Base-by-base conservation (phyloP, 1,284 basidiomycete genomes). In the Cutaneotrichosporon daszewskae region DNA sequence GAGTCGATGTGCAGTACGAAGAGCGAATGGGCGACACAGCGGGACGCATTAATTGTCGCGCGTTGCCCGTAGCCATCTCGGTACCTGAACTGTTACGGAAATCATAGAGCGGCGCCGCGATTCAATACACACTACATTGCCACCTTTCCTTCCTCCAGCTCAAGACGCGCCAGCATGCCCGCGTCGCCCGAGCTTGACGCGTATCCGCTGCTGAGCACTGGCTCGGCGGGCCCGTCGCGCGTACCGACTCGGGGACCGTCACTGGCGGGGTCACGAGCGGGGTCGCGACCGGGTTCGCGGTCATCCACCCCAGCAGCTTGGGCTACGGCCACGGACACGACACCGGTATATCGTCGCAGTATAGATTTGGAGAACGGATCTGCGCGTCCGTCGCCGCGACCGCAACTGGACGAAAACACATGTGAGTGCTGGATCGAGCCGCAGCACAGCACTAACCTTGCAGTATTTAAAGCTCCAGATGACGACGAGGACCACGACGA, bases 391-490 rank as follows among this genome's bases (percentile, higher is more conserved):
- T 14, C 8, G 7, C 28, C 28, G 14, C 28, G 28, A 9, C 8
- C 14, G 14, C 28, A 8, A 16, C 28, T 31, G 14, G 40, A 32
- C 32, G 36, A 33, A 16, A 9, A 29, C 13, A 27, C 43, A 6
- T 41, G 45, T 47, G 37, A 39, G 45, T 39, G 18, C 28, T 12
- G 22, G 14, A n/a, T 31, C 28, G 16, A 9, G 28, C 8, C 13
- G 14, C 7, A 5, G 14, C 28, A n/a, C 6, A 16, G 14, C 8
- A 10, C 28, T 31, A 31, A 26, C 13, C 25, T n/a, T 26, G 4
- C 40, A 62, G 60, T 61, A 47, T 64, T 64, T 47, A 58, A 54
- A 43, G 57, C 52, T 1, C 53, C 58, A 3, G 58, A 32, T 14
- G 50, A 54, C 24, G 41, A 48, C 22, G 49, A 53, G 9, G 57